A percentile compares a stretch with the other conserved stretches of the same genome.
These are phyloP conservation scores for Pyrenochaeta sp. DNA, from an alignment of 2,329 filamentous ascomycete genomes.

Conservation along the genomic window DNA sequence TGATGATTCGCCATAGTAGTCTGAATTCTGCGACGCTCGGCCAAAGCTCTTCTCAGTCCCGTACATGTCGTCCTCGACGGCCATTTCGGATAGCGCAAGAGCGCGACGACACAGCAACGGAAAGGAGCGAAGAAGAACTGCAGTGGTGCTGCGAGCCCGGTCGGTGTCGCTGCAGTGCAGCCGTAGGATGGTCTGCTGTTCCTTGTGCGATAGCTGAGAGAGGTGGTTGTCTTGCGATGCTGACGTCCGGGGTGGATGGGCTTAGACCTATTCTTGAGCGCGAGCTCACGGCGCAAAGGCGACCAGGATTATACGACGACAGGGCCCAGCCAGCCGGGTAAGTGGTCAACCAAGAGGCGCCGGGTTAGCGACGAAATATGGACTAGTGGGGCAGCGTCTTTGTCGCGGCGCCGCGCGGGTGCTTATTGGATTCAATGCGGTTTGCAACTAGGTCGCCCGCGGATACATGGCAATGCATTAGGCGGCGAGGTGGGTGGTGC, in stretches of 20 bases:
- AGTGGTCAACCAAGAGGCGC: slow-evolving; percentile 7
- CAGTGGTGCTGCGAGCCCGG: slow-evolving; percentile 31
- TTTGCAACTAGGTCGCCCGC: background rate
- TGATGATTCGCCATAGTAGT: slow-evolving; percentile 51
- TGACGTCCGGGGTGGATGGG: slow-evolving; percentile 15
- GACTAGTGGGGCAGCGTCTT: slow-evolving; percentile 10
- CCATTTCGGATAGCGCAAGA: slow-evolving; percentile 27
- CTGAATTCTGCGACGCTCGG: slow-evolving; percentile 43
- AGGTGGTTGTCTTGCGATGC: slow-evolving; percentile 11
- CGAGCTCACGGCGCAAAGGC: slow-evolving; percentile 14
- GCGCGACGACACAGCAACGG: slow-evolving; percentile 8
- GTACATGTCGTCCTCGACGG: slow-evolving; percentile 47
- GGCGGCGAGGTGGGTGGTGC: background rate
- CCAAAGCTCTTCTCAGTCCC: slow-evolving; percentile 51
- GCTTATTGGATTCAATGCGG: slow-evolving; percentile 9
- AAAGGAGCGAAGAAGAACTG: slow-evolving; percentile 13
- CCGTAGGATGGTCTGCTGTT: slow-evolving; percentile 9
- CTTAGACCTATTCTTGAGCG: slow-evolving; percentile 20
- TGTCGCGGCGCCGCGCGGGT: slow-evolving; percentile 10
- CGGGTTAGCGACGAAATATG: slow-evolving; percentile 8
- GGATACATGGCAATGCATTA: background rate
- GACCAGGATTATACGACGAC: slow-evolving; percentile 9
- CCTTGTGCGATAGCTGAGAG: slow-evolving; percentile 4
- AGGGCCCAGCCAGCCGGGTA: slow-evolving; percentile 17
- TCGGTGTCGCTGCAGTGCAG: slow-evolving; percentile 24